Evolutionary conservation across 2,329 filamentous ascomycete genomes (phyloP), one percentile per base, ranked within the genome.

Genomic region (Mycosphaerella sp.): DNA sequence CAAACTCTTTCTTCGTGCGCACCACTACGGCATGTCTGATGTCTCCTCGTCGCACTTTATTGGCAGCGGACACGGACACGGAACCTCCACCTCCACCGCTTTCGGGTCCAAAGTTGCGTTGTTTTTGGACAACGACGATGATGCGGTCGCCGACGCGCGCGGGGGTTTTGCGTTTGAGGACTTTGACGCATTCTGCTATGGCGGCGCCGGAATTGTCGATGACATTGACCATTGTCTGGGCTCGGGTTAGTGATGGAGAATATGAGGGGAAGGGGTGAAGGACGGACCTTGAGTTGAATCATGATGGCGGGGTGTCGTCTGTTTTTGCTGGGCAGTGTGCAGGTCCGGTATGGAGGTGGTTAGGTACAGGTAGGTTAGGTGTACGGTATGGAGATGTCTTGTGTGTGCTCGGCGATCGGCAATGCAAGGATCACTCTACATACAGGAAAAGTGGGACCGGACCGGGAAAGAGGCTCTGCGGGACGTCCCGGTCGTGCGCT

Each of bases 201-300:
- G 93, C 91, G 64, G 93, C 93, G 71, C 93, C 93, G 62, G 93
- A 97, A 79, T 96, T 98, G 85, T 98, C 93, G 83, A 98, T 97
- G 85, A 93, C 97, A 76, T 93, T 96, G 67, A 98, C 82, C 83
- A 98, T 89, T 71, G 91, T 87, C 93, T 96, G 64, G n/a, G 31
- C 10, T 36, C 7, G 41, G 17, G 38, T 41, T 51, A 39, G 40
- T 41, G 29, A 34, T 42, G 29, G 39, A 4, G 41, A 23, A 11
- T 17, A 9, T 40, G 21, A 34, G 26, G 26, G 6, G 44, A 32
- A 7, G 23, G 14, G 14, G 6, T 14, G 31, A 2, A 21, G 21
- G 17, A 11, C 26, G 2, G 59, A 71, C 69, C 66, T 77, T 73
- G 61, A 76, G 64, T 64, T 71, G 89, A 75, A 95, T 95, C 89